phyloP scores from a whole-genome alignment of 2,329 filamentous ascomycete genomes.

The Penicillium sp. region DNA sequence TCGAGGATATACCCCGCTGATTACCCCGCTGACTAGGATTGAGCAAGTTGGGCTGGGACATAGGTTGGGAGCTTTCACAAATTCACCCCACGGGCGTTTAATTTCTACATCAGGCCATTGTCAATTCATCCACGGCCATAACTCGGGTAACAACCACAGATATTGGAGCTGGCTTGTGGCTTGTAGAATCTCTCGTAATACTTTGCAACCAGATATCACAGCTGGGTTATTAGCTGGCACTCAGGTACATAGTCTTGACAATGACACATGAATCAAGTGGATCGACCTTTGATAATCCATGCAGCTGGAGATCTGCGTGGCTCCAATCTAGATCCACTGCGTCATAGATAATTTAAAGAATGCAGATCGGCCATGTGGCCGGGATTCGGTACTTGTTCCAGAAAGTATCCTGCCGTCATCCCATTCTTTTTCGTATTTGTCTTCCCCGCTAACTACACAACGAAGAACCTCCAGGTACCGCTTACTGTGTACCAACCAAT shows the following conservation, averaged over 20 bases:
- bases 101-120: constrained; percentile 2
- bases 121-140: background rate
- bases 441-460: background rate
- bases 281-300: background rate
- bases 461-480: background rate
- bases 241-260: constrained; percentile 1
- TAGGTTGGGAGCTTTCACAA: background rate
- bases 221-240: too few species aligned
- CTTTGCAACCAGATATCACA: background rate
- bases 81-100: constrained; percentile 1
- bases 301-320: constrained; percentile 4
- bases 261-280: constrained; percentile 4
- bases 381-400: background rate
- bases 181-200: background rate
- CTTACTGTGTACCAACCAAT: background rate
- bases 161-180: too few species aligned
- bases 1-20: too few species aligned
- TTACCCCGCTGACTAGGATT: background rate
- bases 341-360: background rate
- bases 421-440: background rate
- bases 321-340: constrained; percentile 2
- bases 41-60: background rate
- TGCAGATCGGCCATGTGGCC: constrained; percentile 5
- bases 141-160: too few species aligned
- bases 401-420: too few species aligned